Percentiles rank a stretch among this genome's conserved stretches.
phyloP scores from a whole-genome alignment of 345 rosid genomes.

The Rhizophora apiculata region DNA sequence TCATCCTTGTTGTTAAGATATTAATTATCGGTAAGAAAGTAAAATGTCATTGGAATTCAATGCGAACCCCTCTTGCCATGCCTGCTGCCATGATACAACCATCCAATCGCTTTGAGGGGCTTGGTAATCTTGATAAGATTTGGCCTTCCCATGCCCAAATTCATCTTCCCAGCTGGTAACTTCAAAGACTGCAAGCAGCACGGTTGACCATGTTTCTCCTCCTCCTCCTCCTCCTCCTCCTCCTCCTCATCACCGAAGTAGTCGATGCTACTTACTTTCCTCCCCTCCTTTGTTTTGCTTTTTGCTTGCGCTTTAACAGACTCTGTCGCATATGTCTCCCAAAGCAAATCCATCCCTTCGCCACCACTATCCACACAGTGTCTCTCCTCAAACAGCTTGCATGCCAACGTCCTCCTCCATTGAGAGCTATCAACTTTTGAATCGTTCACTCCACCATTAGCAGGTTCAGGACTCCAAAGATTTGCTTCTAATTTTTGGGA shows the following conservation, averaged over 20 bases:
- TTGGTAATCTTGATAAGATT: conserved; percentile 65
- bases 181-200: conserved; percentile 91
- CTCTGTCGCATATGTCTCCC: conserved; percentile 83
- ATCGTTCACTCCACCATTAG: conserved; percentile 4
- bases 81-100: conserved; percentile 59
- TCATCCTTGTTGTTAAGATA: conserved; percentile 3
- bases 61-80: conserved; percentile 44
- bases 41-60: conserved; percentile 2
- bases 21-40: conserved; percentile 7
- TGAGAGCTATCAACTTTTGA: conserved; percentile 12
- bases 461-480: conserved; percentile 17
- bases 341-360: conserved; percentile 88
- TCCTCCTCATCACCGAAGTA: conserved; percentile 24
- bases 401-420: conserved; percentile 93
- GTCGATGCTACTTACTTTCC: conserved; percentile 20
- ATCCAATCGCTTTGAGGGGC: conserved; percentile 72
- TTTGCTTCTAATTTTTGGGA: conserved; percentile 25
- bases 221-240: conserved; percentile 55
- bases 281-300: conserved; percentile 33
- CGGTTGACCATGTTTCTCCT: conserved; percentile 42
- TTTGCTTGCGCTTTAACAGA: conserved; percentile 31
- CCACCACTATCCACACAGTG: conserved; percentile 44
- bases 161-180: conserved; percentile 89
- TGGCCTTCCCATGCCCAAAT: conserved; percentile 81
- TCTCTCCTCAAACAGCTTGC: conserved; percentile 91